A percentile compares a stretch with the other conserved stretches of the same genome.
phyloP scores from a whole-genome alignment of 2,329 filamentous ascomycete species.

The Microsporum audouinii region DNA sequence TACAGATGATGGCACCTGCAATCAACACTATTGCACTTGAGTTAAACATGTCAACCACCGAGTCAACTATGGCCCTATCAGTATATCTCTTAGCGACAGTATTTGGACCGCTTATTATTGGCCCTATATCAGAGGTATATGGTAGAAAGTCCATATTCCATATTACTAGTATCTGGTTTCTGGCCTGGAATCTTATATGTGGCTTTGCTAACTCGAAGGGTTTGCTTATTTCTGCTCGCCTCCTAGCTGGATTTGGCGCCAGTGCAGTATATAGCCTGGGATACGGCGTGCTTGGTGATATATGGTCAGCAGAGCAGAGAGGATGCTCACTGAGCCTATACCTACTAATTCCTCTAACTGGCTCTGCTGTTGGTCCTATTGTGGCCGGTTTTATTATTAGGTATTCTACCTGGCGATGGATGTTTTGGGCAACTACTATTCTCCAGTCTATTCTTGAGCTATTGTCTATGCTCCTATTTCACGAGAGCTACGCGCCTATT shows the following conservation, averaged over 20 bases:
- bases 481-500: background rate
- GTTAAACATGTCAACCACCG: conserved; percentile 39
- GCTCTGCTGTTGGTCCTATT: conserved; percentile 51
- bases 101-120: conserved; percentile 42
- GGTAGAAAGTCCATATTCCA: conserved; percentile 46
- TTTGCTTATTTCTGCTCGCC: conserved; percentile 48
- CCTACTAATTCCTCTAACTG: conserved; percentile 51
- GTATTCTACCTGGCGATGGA: conserved; percentile 59
- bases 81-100: conserved; percentile 46
- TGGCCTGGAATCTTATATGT: conserved; percentile 50
- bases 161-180: conserved; percentile 43
- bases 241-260: conserved; percentile 49
- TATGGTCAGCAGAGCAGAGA: conserved; percentile 49
- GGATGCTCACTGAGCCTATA: conserved; percentile 53
- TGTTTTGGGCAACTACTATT: conserved; percentile 50
- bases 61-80: conserved; percentile 41
- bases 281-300: conserved; percentile 42
- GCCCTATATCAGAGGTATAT: conserved; percentile 46
- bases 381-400: conserved; percentile 54
- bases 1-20: conserved; percentile 43
- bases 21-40: conserved; percentile 43
- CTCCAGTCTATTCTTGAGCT: background rate
- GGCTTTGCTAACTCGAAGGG: conserved; percentile 43
- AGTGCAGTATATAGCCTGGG: conserved; percentile 39
- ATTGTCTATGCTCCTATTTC: too few species aligned